Evolutionary conservation across 768 basidiomycete genomes (phyloP), one percentile per base, ranked within the genome.

Genomic region (Suillus decipiens): DNA sequence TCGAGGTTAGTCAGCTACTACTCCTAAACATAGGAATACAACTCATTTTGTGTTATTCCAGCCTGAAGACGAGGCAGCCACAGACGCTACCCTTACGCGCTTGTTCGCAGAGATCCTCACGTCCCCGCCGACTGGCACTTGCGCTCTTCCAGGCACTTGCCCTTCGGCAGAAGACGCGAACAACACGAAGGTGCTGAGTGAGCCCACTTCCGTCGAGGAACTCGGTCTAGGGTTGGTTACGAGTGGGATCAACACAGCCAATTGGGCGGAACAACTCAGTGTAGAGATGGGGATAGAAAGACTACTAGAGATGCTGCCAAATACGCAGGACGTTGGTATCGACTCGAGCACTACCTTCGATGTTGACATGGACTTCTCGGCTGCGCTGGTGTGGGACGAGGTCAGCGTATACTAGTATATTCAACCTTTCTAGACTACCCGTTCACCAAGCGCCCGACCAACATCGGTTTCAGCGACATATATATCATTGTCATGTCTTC

Each of bases 231-330:
- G 66, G 61, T 59, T 62, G n/a, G 66, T 65, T 2, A 64, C 43
- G 65, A 65, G 66, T 66, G 54, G 68, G 60, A 65, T 67, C 12
- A 56, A 67, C 47, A 39, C 68, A 57, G 61, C 61, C 62, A 67
- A 76, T 54, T 76, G 73, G 75, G 62, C 37, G 37, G 70, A 75
- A 34, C 71, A 67, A 60, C 66, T 67, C 47, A 65, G 15, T 15
- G 77, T 77, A 63, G 84, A 85, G 70, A 79, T 78, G 67, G 87
- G 86, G 73, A 85, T 88, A 79, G 83, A 86, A 77, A 84, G 78
- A 73, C 75, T 89, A 60, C 71, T 89, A 73, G 84, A 84, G 71
- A 76, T 85, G 75, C 72, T 84, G 66, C 81, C 82, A 50, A 72
- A 64, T 64, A 75, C 69, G 41, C 71, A 74, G 55, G 75, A 75